Evolutionary conservation across 2,329 filamentous ascomycete genomes (phyloP).

Genomic region (Pseudocercospora eumusae): DNA sequence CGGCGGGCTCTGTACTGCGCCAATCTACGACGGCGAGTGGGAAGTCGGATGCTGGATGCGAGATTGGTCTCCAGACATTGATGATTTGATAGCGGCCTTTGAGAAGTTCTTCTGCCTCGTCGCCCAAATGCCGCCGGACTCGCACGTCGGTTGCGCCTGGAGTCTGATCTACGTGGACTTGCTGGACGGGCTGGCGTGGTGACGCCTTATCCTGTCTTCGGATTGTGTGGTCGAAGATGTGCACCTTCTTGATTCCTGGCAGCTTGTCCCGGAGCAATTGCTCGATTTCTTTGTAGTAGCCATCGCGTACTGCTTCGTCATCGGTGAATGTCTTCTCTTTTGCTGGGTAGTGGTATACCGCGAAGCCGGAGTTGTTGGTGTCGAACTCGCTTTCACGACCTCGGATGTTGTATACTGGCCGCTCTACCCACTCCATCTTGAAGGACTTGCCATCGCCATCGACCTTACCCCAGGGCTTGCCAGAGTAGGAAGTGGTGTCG

Average conservation of each 20-base stretch:
- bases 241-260: conserved; percentile 59
- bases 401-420: conserved; percentile 59
- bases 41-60: conserved; percentile 62
- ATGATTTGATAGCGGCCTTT: conserved; percentile 65
- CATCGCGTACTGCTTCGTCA: conserved; percentile 55
- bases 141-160: conserved; percentile 61
- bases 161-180: conserved; percentile 73
- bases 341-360: conserved; percentile 56
- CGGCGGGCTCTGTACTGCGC: conserved; percentile 56
- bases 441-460: conserved; percentile 61
- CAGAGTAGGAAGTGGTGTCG: conserved; percentile 52
- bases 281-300: conserved; percentile 66
- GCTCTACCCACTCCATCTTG: conserved; percentile 48
- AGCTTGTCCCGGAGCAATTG: conserved; percentile 57
- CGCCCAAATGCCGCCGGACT: conserved; percentile 62
- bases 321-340: conserved; percentile 58
- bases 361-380: conserved; percentile 62
- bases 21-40: conserved; percentile 71
- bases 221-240: conserved; percentile 74
- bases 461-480: conserved; percentile 66
- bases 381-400: conserved; percentile 53
- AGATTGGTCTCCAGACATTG: conserved; percentile 71
- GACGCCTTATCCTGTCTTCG: conserved; percentile 57
- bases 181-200: conserved; percentile 65
- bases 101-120: conserved; percentile 60